These are phyloP conservation scores for Pythium graminicola DNA, from an alignment of 352 stramenopile species.

Conservation along the genomic window DNA sequence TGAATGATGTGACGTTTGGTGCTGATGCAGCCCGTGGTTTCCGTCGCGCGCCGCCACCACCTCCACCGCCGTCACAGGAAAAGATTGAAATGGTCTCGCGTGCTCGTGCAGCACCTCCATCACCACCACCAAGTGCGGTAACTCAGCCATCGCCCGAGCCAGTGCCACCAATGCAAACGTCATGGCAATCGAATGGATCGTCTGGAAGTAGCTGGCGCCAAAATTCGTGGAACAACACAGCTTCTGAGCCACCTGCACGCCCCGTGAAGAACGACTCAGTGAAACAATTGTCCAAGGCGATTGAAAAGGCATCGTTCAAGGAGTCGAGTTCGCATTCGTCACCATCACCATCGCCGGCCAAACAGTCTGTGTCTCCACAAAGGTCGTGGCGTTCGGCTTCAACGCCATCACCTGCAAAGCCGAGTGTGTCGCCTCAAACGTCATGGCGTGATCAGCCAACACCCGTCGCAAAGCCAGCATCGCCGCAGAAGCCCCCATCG, in stretches of 20 bases:
- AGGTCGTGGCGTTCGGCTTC: slow-evolving; percentile 1
- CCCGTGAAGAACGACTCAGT: slow-evolving; percentile 35
- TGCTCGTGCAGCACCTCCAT: slow-evolving; percentile 32
- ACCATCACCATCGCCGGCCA: slow-evolving; percentile 6
- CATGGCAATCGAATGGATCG: slow-evolving; percentile 19
- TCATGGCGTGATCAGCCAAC: too few relatives aligned
- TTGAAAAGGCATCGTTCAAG: slow-evolving; percentile 32
- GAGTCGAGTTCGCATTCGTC: slow-evolving; percentile 3
- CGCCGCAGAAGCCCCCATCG: slow-evolving; percentile 10
- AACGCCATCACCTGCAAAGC: too few relatives aligned
- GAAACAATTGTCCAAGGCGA: slow-evolving; percentile 34
- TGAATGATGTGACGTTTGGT: slow-evolving; percentile 72
- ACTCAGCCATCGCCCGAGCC: too few relatives aligned
- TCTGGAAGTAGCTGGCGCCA: slow-evolving; percentile 4
- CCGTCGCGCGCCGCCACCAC: slow-evolving; percentile 52
- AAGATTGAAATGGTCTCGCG: slow-evolving; percentile 64
- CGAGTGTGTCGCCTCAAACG: too few relatives aligned
- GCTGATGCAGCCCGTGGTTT: slow-evolving; percentile 47
- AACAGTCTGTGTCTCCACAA: slow-evolving; percentile 1
- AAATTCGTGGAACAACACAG: slow-evolving; percentile 9
- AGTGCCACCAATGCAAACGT: neutral
- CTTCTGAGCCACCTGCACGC: slow-evolving; percentile 17
- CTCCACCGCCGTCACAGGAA: slow-evolving; percentile 62
- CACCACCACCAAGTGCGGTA: too few relatives aligned
- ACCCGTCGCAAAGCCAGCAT: slow-evolving; percentile 7